Conservation (phyloP, 257 asterid genomes). For the Ligustrum vulgare region DNA sequence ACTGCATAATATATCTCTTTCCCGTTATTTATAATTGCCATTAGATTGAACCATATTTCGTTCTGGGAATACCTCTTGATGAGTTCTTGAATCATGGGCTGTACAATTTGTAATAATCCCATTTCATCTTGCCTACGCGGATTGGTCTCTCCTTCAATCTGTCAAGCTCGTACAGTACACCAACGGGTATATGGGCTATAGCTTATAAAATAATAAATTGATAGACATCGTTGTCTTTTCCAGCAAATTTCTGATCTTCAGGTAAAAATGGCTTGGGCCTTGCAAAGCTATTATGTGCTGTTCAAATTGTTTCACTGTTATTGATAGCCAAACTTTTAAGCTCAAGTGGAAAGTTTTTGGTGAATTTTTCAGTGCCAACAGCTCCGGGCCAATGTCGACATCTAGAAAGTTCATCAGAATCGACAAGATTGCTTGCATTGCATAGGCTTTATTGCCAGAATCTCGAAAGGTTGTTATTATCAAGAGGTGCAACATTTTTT, state of each 20-base stretch:
- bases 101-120: conserved; percentile 79
- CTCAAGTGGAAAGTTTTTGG: conserved; percentile 89
- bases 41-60: conserved; percentile 85
- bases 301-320: conserved; percentile 90
- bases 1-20: conserved; percentile 76
- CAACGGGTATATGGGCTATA: conserved; percentile 90
- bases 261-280: conserved; percentile 93
- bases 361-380: conserved; percentile 74
- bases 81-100: conserved; percentile 89
- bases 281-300: conserved; percentile 93
- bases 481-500: no score
- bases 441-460: conserved; percentile 97
- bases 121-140: conserved; percentile 63
- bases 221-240: conserved; percentile 92
- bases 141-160: conserved; percentile 97
- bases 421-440: conserved; percentile 95
- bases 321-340: conserved; percentile 90
- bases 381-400: conserved; percentile 85
- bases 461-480: no score
- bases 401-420: conserved; percentile 84
- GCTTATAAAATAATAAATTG: conserved; percentile 98
- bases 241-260: conserved; percentile 81
- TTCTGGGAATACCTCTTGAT: conserved; percentile 80
- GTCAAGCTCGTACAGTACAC: conserved; percentile 92
- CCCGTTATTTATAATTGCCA: conserved; percentile 87